These are phyloP conservation scores for Clavispora santaluciae DNA, from an alignment of 805 yeast genomes.

Conservation along the genomic window DNA sequence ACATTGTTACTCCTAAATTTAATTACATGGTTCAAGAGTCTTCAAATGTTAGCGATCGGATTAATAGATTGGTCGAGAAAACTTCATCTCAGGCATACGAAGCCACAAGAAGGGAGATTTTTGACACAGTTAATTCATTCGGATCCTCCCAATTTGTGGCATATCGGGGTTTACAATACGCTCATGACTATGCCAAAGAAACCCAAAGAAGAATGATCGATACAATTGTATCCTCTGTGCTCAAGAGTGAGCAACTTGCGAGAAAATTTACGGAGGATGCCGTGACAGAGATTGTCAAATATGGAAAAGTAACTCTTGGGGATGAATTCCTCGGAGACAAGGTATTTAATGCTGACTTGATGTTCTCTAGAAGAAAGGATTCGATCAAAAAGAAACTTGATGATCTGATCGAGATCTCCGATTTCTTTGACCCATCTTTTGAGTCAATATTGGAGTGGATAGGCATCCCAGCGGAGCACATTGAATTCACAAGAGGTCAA, in stretches of 20 bases:
- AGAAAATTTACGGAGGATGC: conserved; percentile 52
- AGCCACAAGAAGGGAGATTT: conserved; percentile 50
- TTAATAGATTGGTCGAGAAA: conserved; percentile 60
- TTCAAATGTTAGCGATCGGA: conserved; percentile 48
- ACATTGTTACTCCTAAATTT: conserved; percentile 58
- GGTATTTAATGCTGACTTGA: conserved; percentile 63
- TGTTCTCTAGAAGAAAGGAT: conserved; percentile 79
- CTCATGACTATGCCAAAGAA: conserved; percentile 62
- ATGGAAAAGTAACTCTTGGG: conserved; percentile 66
- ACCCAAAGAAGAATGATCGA: conserved; percentile 67
- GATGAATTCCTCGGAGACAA: conserved; percentile 56
- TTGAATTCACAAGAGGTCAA: conserved; percentile 24
- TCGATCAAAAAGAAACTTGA: conserved; percentile 52
- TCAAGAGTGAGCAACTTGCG: conserved; percentile 64
- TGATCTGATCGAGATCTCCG: conserved; percentile 58
- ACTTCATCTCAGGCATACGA: conserved; percentile 57
- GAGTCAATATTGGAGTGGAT: conserved; percentile 51
- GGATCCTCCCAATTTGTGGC: conserved; percentile 50
- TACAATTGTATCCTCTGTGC: conserved; percentile 60
- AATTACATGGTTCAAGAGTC: conserved; percentile 51
- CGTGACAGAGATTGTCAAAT: conserved; percentile 55
- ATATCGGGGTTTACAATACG: conserved; percentile 58
- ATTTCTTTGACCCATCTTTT: conserved; percentile 73
- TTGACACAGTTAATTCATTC: conserved; percentile 45
- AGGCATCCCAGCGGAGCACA: conserved; percentile 31